Evolutionary conservation across 192 early-diverging fungal species (phyloP).

Genomic region (Coemansia javaensis): DNA sequence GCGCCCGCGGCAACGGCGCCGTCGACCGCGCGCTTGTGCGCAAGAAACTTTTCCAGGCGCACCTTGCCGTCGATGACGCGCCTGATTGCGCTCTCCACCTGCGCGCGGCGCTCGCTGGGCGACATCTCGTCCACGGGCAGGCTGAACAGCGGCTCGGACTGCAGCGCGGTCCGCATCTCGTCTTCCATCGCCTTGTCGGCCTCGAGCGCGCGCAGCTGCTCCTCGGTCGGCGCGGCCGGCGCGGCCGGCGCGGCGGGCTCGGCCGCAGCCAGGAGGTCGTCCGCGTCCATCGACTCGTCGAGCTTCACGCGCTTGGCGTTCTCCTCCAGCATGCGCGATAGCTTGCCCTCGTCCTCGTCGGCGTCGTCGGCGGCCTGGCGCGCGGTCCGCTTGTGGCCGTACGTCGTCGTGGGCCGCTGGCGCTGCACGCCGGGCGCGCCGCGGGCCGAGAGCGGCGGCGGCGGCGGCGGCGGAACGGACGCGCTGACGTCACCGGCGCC

Average conservation of each 20-base stretch:
- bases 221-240: background rate
- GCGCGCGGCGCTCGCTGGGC: slow-evolving; percentile 4
- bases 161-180: slow-evolving; percentile 7
- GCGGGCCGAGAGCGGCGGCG: background rate
- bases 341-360: slow-evolving; percentile 43
- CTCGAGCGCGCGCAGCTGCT: background rate
- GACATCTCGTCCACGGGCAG: slow-evolving; percentile 13
- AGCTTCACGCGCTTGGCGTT: slow-evolving; percentile 45
- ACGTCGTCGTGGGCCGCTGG: too few species aligned
- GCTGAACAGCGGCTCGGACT: slow-evolving; percentile 10
- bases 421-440: too few species aligned
- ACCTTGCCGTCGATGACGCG: slow-evolving; percentile 16
- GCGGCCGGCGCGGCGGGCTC: background rate
- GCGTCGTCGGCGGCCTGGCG: slow-evolving; percentile 4
- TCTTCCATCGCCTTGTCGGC: slow-evolving; percentile 23
- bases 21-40: slow-evolving; percentile 13
- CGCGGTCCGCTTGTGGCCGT: slow-evolving; percentile 10
- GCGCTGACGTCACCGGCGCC: background rate
- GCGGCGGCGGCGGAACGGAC: background rate
- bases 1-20: background rate
- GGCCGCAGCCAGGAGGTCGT: background rate
- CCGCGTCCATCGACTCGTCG: slow-evolving; percentile 11
- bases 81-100: slow-evolving; percentile 16
- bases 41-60: slow-evolving; percentile 19
- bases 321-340: slow-evolving; percentile 38